Base-by-base conservation (phyloP, 2,329 filamentous ascomycete species). In the Beauveria sp. region DNA sequence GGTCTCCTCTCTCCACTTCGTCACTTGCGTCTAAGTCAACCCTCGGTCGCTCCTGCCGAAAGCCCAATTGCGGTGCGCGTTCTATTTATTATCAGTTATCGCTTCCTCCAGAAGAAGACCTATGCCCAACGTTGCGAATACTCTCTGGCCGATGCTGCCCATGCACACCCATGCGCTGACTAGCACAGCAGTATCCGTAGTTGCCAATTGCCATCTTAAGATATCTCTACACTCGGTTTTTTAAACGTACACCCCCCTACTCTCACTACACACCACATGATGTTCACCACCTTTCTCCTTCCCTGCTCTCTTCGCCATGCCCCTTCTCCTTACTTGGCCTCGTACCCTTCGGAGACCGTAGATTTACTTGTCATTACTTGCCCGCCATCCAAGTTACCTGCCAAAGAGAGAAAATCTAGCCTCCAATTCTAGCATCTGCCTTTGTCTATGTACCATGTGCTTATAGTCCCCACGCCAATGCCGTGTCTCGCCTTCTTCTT, bases 1-100 rank as follows among this genome's bases (percentile, higher is more conserved):
- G 26, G 53, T 46, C 40, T 56, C 26, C 18, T 56, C 45, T 49
- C 55, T 42, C 55, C 45, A 58, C 55, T 49, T 42, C 49, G 43
- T 58, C 43, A 58, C 43, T 49, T 24, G 43, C 45, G 55, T 49
- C 55, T 58, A 20, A 58, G 43, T 30, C 55, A 50, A 45, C 40
- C 40, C 45, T 58, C 55, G 55, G 55, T 58, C 55, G 30, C 45
- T 50, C 55, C 30, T 58, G 45, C 55, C 55, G 55, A 58, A 16
- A 34, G 43, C 55, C 55, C 30, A 58, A 42, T 38, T 58, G 30
- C 45, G 22, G 55, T 50, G 28, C 55, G 16, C 28, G 30, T 49
- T 58, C 55, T 46, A 49, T 58, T 58, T 46, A 49, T 58, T 50
- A 34, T 58, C 26, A 56, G 26, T 46, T 38, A 26, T 46, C 42